Base-by-base conservation (phyloP, 1,284 basidiomycete genomes). In the Phenoliferia sp. region DNA sequence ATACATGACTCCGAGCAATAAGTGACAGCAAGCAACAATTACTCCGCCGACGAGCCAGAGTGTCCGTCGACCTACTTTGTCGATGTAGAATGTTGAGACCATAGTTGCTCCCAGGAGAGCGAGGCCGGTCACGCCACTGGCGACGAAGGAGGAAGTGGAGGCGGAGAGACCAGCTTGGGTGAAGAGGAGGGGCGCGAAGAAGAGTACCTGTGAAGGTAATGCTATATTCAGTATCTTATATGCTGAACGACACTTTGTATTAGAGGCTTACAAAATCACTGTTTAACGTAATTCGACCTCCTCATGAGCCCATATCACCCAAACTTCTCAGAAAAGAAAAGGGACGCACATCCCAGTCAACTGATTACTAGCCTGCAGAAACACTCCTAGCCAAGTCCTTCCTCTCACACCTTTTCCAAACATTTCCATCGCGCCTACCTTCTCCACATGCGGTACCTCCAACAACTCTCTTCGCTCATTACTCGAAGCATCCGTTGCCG, bases 151-250 rank as follows among this genome's bases (percentile, higher is more conserved):
- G 9, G 83, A 80, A 44, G 80, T 80, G 48, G 78, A 78, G 0
- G 80, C 80, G 5, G 80, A 80, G 26, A 85, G 78, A 10, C 63
- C 69, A 1, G 66, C 62, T 62, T 72, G 57, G 16, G 33, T 59
- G 72, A 85, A 85, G 22, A 85, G 76, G 3, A 82, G 78, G 0
- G 84, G 84, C 0, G 83, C 84, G 66, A 83, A 85, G 76, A 84
- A 68, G 7, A 69, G 35, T 7, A 52, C 48, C 48, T 52, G 48
- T 26, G 48, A 52, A 7, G 28, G 19, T 19, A 26, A 52, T n/a
- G n/a, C n/a, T n/a, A n/a, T n/a, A n/a, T n/a, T n/a, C n/a, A n/a
- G n/a, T n/a, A n/a, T n/a, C n/a, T n/a, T n/a, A n/a, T n/a, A n/a
- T n/a, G n/a, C n/a, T 22, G 39, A 22, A 44, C 39, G 22, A 44